Evolutionary conservation across 345 rosid genomes (phyloP), one percentile per base, ranked within the genome.

Genomic region (Cochlearia excelsa): DNA sequence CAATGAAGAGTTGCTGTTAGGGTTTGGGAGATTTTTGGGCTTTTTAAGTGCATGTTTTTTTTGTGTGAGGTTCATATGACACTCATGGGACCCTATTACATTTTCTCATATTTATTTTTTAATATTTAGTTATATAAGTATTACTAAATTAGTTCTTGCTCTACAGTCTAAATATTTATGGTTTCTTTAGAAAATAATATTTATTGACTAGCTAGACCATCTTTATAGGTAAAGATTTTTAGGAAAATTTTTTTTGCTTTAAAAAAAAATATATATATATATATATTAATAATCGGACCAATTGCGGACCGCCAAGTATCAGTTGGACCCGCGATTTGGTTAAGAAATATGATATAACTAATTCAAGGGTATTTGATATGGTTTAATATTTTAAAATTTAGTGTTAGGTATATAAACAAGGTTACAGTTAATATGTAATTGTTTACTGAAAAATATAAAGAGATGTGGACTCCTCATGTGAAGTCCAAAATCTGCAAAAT

Each of bases 1-100:
- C 44, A 71, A 57, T 59, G 75, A 71, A 71, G 65, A 51, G 74
- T 65, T 71, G 61, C 75, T 71, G 61, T 65, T 71, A 71, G 75
- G 75, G 75, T 46, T 71, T 70, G 60, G 51, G 65, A 71, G 67
- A 66, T 72, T 66, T 65, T 51, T 65, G 57, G 70, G 70, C 71
- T 65, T 72, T 72, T 66, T 66, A 52, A 65, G 63, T 51, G 67
- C 71, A 66, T 60, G 67, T 66, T 59, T 66, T 71, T 71, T 65
- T 52, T 33, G 35, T 37, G 51, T 59, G 61, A 63, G 62, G 57
- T 71, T 59, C 58, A 58, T 40, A 33, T 65, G 66, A 30, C 38
- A 46, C 40, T 46, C 54, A 47, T 46, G 58, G 71, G 71, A 49
- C 71, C 70, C 66, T n/a, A 30, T 51, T 47, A 59, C 46, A 71